phyloP scores from a whole-genome alignment of 1,284 basidiomycete genomes.

The Albatrellus sp. region DNA sequence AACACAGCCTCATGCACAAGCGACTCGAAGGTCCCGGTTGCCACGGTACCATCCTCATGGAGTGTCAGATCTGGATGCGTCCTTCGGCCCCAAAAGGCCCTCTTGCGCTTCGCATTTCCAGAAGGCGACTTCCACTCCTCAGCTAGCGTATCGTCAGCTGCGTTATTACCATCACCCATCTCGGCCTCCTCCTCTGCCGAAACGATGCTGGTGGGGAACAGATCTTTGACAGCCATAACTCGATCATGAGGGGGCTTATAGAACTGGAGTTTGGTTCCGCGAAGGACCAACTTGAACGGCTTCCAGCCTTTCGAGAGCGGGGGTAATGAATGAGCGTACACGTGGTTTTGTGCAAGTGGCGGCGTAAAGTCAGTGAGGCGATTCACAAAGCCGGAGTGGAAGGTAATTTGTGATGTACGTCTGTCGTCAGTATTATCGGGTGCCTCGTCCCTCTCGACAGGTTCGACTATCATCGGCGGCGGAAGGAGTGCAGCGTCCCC shows the following conservation, averaged over 20 bases:
- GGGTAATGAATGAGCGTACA: constrained; percentile 17
- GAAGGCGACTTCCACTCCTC: constrained; percentile 10
- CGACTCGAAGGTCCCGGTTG: constrained; percentile 62
- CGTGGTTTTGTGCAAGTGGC: constrained; percentile 19
- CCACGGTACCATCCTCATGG: constrained; percentile 28
- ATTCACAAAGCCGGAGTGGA: constrained; percentile 64
- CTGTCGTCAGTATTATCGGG: constrained; percentile 18
- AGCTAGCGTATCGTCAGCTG: constrained; percentile 23
- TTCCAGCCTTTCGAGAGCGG: constrained; percentile 63
- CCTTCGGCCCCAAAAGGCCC: constrained; percentile 68
- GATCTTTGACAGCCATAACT: constrained; percentile 45
- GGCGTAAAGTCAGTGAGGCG: constrained; percentile 42
- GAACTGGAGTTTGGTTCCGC: constrained; percentile 72
- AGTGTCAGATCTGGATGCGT: constrained; percentile 59
- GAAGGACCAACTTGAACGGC: constrained; percentile 67
- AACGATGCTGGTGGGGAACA: constrained; percentile 57
- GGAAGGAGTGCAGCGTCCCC: constrained; percentile 29
- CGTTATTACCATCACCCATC: constrained; percentile 24
- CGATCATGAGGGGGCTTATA: constrained; percentile 71
- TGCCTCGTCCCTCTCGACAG: constrained; percentile 16
- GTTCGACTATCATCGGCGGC: constrained; percentile 39
- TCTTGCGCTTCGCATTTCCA: constrained; percentile 31
- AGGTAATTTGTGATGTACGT: constrained; percentile 66
- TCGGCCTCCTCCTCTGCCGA: constrained; percentile 35
- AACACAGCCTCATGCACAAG: constrained; percentile 71